A percentile compares a stretch with the other conserved stretches of the same genome.
Evolutionary conservation across 129 eudicot species (phyloP).

Genomic region (Helianthus annuus): DNA sequence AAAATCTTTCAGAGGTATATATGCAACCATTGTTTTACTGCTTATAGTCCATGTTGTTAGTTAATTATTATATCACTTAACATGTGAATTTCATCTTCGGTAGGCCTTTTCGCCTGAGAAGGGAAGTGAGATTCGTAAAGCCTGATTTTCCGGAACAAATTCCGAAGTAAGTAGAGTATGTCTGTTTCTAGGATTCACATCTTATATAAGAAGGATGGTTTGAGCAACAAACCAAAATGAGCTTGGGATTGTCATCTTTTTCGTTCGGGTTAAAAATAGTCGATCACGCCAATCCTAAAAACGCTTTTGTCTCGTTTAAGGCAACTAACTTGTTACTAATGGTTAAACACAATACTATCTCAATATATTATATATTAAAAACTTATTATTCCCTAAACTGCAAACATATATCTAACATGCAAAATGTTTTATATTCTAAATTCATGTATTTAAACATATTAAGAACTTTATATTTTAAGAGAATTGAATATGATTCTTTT

Average conservation of each 20-base stretch:
- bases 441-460: too few species aligned
- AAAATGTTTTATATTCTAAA: too few species aligned
- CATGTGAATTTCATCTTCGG: constrained; percentile 1
- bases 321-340: too few species aligned
- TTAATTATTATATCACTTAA: not conserved
- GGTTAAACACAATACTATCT: too few species aligned
- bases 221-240: not conserved
- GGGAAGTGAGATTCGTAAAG: constrained; percentile 64
- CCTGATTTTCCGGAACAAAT: constrained; percentile 55
- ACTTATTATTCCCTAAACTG: too few species aligned
- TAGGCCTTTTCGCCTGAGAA: constrained; percentile 59
- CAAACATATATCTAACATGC: too few species aligned
- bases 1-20: constrained; percentile 54
- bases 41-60: not conserved
- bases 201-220: not conserved
- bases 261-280: not conserved
- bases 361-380: too few species aligned
- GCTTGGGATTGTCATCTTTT: not conserved
- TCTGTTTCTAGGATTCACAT: not conserved
- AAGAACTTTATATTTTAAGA: too few species aligned
- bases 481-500: too few species aligned
- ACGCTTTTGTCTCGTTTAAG: too few species aligned
- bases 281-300: too few species aligned
- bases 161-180: constrained; percentile 47
- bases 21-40: not conserved